Percentiles rank a stretch among this genome's conserved stretches.
Conservation (phyloP, 495 filamentous ascomycete species). For the Lasiosphaeria hispida region DNA sequence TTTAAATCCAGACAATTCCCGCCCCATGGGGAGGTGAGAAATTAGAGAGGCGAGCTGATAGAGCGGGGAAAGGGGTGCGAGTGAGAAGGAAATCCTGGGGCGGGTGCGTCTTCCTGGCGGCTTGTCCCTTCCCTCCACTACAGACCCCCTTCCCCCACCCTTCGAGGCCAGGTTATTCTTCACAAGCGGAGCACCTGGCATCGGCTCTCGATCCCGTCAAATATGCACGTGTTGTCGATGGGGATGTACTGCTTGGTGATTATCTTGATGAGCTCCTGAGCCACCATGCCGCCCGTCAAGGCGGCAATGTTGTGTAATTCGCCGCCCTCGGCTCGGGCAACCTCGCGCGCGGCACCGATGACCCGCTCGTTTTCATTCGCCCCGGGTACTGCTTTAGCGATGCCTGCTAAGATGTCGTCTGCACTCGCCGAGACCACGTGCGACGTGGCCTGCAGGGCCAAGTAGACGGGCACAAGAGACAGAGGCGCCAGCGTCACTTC, state of each 20-base stretch:
- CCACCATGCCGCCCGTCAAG: constrained; percentile 84
- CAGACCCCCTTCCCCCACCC: no score
- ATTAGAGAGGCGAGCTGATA: neutral
- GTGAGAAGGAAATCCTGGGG: neutral
- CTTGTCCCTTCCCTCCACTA: no score
- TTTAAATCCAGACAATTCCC: constrained; percentile 8
- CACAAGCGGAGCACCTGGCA: constrained; percentile 64
- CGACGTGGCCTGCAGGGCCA: constrained; percentile 64
- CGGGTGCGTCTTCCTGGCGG: constrained; percentile 1
- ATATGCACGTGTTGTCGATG: constrained; percentile 88
- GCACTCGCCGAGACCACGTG: constrained; percentile 38
- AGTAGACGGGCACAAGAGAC: constrained; percentile 73
- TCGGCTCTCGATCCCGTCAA: constrained; percentile 83
- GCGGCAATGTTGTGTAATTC: constrained; percentile 96
- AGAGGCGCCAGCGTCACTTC: constrained; percentile 44
- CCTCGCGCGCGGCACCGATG: constrained; percentile 57
- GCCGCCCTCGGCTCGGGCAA: constrained; percentile 73
- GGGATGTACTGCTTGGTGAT: constrained; percentile 96
- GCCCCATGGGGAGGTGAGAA: constrained; percentile 6
- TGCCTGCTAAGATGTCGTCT: constrained; percentile 40
- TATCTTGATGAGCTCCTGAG: constrained; percentile 95
- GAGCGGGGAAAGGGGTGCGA: neutral
- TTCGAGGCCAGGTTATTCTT: constrained; percentile 6
- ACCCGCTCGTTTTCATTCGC: constrained; percentile 45
- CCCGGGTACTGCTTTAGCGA: constrained; percentile 44